phyloP scores from a whole-genome alignment of 1,284 basidiomycete species.

The Heliocybe sulcata region DNA sequence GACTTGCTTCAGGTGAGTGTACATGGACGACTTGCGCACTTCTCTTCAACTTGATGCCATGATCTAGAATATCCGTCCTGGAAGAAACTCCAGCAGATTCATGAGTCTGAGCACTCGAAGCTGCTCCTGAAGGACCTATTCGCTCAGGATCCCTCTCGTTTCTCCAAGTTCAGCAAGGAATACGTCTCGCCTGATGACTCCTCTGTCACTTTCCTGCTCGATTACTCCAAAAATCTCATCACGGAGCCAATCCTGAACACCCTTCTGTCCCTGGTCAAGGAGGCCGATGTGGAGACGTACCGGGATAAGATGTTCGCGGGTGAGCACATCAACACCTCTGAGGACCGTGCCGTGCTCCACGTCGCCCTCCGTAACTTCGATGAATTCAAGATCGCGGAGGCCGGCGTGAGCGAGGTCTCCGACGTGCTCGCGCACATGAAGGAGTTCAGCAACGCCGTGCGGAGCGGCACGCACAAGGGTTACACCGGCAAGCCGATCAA shows the following conservation, averaged over 20 bases:
- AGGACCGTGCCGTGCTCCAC: slow-evolving; percentile 94
- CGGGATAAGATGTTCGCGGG: slow-evolving; percentile 94
- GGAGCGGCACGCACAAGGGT: slow-evolving; percentile 89
- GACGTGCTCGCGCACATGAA: slow-evolving; percentile 89
- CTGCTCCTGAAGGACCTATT: slow-evolving; percentile 92
- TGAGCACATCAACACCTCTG: slow-evolving; percentile 97
- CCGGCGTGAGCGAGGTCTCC: slow-evolving; percentile 78
- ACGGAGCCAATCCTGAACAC: slow-evolving; percentile 76
- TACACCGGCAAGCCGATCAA: slow-evolving; percentile 96
- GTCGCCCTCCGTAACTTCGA: slow-evolving; percentile 88
- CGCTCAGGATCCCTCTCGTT: slow-evolving; percentile 80
- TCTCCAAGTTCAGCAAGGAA: slow-evolving; percentile 77
- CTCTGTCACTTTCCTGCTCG: slow-evolving; percentile 80
- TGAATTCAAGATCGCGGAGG: slow-evolving; percentile 72
- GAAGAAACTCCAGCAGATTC: slow-evolving; percentile 86
- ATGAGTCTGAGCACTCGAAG: slow-evolving; percentile 68
- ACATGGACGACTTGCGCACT: no score
- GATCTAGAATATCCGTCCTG: slow-evolving; percentile 77
- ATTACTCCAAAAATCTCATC: slow-evolving; percentile 97
- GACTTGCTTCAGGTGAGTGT: slow-evolving; percentile 25
- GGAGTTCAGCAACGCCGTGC: slow-evolving; percentile 80
- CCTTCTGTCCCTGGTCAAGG: slow-evolving; percentile 77
- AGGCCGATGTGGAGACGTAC: slow-evolving; percentile 81
- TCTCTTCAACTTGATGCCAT: slow-evolving; percentile 1
- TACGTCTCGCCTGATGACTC: slow-evolving; percentile 66